Base-by-base conservation (phyloP, 352 stramenopile species). In the Saprolegnia diclina region DNA sequence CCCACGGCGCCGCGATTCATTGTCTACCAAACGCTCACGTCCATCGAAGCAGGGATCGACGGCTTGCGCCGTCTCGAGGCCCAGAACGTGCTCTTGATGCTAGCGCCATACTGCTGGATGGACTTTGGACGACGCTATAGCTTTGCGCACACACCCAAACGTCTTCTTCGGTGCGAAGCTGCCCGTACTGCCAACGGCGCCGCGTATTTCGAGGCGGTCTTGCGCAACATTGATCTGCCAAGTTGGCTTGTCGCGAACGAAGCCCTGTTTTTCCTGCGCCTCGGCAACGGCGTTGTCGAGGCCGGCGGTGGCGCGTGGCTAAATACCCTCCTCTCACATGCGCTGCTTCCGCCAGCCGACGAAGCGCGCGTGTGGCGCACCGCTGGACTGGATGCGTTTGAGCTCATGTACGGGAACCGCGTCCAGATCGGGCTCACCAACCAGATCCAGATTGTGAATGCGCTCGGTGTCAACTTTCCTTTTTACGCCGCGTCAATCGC, bases 51-150 rank as follows among this genome's bases (percentile, higher is more conserved):
- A 4, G 52, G 11, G 19, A 59, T 59, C 9, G 24, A 16, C 13
- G 52, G 52, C 13, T 19, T 59, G 52, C 24, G 52, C 3, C 24
- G 16, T 18, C 52, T 59, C 35, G 52, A 59, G 11, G 19, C 52
- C 13, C 3, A 14, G 35, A 19, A 21, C 9, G 52, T 59, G 1
- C 11, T 21, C 35, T 4, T 4, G 11, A 59, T 59, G 52, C 24
- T 61, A 6, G 61, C 50, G 32, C n/a, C 42, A 10, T 68, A 68
- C 26, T 68, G 62, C 26, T 68, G 63, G 63, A 19, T 61, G 21
- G 63, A 62, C 22, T 44, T 69, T 42, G n/a, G 10, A 24, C 45
- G 29, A 9, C 18, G 11, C 13, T 69, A 16, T 0, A 45, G 32
- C 21, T 10, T 69, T 10, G 63, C 63, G 10, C 63, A 69, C 26